Evolutionary conservation across 371 early-diverging fungal genomes (phyloP).

Genomic region (Smittium culicis): DNA sequence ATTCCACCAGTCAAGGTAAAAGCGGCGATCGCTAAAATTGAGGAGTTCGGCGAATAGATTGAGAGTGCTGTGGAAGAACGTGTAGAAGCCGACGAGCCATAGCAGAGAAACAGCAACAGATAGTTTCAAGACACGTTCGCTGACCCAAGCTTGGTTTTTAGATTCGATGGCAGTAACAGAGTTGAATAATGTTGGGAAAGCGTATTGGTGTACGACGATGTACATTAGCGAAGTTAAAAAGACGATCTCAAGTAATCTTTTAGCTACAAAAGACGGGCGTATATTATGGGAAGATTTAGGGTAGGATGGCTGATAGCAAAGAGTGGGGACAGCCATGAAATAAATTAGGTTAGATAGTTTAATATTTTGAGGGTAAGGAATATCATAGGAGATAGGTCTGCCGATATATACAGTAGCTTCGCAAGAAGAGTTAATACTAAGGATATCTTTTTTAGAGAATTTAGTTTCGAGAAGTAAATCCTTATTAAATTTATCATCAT

Average conservation of each 20-base stretch:
- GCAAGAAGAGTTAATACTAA: background rate
- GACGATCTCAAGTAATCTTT: slow-evolving; percentile 54
- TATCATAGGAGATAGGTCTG: slow-evolving; percentile 32
- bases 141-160: slow-evolving; percentile 43
- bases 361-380: slow-evolving; percentile 63
- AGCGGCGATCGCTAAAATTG: slow-evolving; percentile 78
- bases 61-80: slow-evolving; percentile 69
- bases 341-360: slow-evolving; percentile 50
- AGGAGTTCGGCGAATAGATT: slow-evolving; percentile 70
- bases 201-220: slow-evolving; percentile 65
- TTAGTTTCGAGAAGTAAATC: slow-evolving; percentile 21
- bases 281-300: slow-evolving; percentile 51
- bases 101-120: slow-evolving; percentile 62
- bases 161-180: slow-evolving; percentile 58
- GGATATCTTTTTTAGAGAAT: background rate
- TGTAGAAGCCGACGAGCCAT: slow-evolving; percentile 82
- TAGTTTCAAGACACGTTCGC: slow-evolving; percentile 75
- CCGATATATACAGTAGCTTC: background rate
- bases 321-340: slow-evolving; percentile 70
- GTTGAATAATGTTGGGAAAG: slow-evolving; percentile 70
- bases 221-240: slow-evolving; percentile 59
- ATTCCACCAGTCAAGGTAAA: slow-evolving; percentile 90
- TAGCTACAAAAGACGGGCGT: slow-evolving; percentile 58
- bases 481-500: slow-evolving; percentile 48
- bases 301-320: slow-evolving; percentile 79